phyloP scores from a whole-genome alignment of 768 basidiomycete species.

The Mrakia blollopis region DNA sequence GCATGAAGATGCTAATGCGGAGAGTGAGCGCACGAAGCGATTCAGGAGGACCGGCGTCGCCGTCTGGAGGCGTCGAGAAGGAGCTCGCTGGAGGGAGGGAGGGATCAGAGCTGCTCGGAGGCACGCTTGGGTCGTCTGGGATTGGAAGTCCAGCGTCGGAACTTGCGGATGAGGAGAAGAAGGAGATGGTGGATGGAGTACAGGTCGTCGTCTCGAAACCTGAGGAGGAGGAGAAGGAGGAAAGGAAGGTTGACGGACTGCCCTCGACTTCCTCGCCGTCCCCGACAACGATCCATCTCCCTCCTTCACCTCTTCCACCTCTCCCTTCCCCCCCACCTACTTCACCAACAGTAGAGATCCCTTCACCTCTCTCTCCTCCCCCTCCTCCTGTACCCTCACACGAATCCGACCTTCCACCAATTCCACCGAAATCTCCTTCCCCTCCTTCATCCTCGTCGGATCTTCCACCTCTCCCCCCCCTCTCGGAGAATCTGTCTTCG shows the following conservation, averaged over 20 bases:
- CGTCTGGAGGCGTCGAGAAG: background rate
- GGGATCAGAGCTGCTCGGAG: background rate
- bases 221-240: background rate
- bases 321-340: background rate
- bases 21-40: slow-evolving; percentile 24
- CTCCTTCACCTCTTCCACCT: slow-evolving; percentile 1
- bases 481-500: background rate
- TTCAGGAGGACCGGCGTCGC: slow-evolving; percentile 3
- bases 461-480: background rate
- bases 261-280: background rate
- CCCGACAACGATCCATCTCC: background rate
- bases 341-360: background rate
- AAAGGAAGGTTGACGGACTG: no score
- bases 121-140: background rate
- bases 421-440: background rate
- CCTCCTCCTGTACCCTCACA: background rate
- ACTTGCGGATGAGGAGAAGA: background rate
- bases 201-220: slow-evolving; percentile 3
- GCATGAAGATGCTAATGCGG: slow-evolving; percentile 31
- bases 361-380: background rate
- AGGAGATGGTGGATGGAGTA: background rate
- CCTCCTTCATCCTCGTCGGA: background rate
- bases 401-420: background rate
- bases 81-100: background rate
- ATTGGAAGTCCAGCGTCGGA: background rate